Base-by-base conservation (phyloP, 129 eudicot genomes). In the Pulicaria dysenterica region DNA sequence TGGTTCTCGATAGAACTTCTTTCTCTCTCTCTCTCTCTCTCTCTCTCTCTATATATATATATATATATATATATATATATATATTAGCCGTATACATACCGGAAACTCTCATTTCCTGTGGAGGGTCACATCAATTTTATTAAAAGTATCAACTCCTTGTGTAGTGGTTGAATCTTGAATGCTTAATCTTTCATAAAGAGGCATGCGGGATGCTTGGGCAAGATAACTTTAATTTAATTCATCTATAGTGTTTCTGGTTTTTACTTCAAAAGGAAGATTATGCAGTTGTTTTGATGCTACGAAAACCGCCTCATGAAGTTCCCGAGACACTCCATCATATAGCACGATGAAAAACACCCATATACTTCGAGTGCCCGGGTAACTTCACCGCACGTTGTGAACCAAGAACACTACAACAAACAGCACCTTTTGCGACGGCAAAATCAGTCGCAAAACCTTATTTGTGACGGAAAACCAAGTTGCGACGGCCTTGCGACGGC, bases 71-170 rank as follows among this genome's bases (percentile, higher is more conserved):
- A 4, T 9, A 10, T 11, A 6, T 12, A 10, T 4, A 4, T 0
- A 48, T 10, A 15, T 48, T 7, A 64, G 19, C 0, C 63, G 39
- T 16, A 46, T 19, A 11, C 55, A 38, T 79, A 80, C 87, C 77
- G 50, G 55, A 79, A 80, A 37, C 11, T 24, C 7, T 39, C 69
- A 67, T 80, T 79, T 44, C 82, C 84, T 24, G 31, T 24, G 10
- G 69, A 46, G 3, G 88, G 84, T 84, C 84, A 83, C 88, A 83
- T 83, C 74, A 75, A 69, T 34, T 76, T 80, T 3, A 77, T 76
- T 76, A 55, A 83, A 83, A 3, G n/a, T 53, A 11, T 77, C 73
- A 37, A 64, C 75, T 46, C 82, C 84, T 62, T 78, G 42, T 3
- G 17, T 36, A 47, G 77, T 71, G 9, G 77, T 79, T 40, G 70